phyloP scores from a whole-genome alignment of 345 rosid species.

The Salix arbutifolia region DNA sequence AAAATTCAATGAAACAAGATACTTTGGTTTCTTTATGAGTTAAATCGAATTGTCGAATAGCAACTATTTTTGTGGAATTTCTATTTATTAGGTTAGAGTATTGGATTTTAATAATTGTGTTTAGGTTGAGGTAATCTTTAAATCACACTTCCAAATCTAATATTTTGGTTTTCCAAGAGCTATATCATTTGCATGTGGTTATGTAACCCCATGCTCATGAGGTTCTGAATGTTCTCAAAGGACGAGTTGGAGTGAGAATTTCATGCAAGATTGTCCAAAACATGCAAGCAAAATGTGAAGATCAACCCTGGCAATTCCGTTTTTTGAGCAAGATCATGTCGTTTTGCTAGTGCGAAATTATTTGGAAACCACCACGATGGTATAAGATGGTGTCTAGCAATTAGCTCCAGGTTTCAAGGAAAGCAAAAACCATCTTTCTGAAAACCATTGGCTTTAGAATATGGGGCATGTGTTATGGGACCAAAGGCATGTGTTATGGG shows the following conservation, averaged over 20 bases:
- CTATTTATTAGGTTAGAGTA: no score
- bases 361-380: neutral
- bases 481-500: neutral
- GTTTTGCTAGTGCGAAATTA: neutral
- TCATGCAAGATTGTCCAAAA: constrained; percentile 1
- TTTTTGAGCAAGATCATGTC: neutral
- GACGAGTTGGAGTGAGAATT: neutral
- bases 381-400: neutral
- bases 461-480: neutral
- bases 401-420: neutral
- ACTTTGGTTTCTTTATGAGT: no score
- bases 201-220: no score
- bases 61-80: no score
- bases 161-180: no score
- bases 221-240: neutral
- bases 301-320: neutral
- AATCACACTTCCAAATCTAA: no score
- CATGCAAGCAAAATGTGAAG: constrained; percentile 5
- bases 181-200: no score
- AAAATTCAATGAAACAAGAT: no score
- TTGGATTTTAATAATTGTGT: no score
- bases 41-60: no score
- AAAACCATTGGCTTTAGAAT: neutral
- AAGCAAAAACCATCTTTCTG: neutral
- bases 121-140: no score